Evolutionary conservation across 192 early-diverging fungal species (phyloP), one percentile per base, ranked within the genome.

Genomic region (Dissophora globulifera): DNA sequence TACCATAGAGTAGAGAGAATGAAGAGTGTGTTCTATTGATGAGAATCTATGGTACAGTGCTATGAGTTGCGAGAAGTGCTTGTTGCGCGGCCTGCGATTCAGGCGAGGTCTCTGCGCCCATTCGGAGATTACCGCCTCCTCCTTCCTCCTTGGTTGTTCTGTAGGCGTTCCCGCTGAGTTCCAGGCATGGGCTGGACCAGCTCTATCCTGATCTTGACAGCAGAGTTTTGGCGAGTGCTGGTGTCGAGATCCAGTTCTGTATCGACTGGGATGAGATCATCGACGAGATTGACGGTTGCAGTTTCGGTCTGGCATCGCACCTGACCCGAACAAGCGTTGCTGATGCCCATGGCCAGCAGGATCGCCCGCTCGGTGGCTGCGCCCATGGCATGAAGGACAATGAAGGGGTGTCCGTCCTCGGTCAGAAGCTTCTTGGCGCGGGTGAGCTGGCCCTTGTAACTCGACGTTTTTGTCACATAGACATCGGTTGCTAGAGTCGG

Each of bases 331-430:
- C 88, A 78, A 12, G 84, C 76, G n/a, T 74, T 78, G 51, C 89
- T 86, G 43, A 91, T 62, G 3, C 82, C 79, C 61, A 90, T 74
- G 15, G 93, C 89, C 20, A 94, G 82, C 33, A 81, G 71, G 40
- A 93, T 85, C 0, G 93, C 89, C 22, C 83, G 83, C 20, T 83
- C 83, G 16, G 94, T 89, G 17, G 91, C 88, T 17, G 91, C 89
- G 27, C 94, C 93, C 41, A 95, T 84, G 20, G 90, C 94, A 58
- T 94, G 94, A 23, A 95, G 83, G 7, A 86, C 87, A 7, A 95
- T 85, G 19, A 67, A 78, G 1, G 87, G 82, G 22, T 82, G 75
- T n/a, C 87, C 83, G 41, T 87, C 82, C 57, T 87, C 74, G 45
- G 89, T 62, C 11, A 95, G 67, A 7, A 92, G 79, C 69, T 82